A percentile compares a stretch with the other conserved stretches of the same genome.
Evolutionary conservation across 306 rosid species (phyloP).

Genomic region (Styphnolobium japonicum): DNA sequence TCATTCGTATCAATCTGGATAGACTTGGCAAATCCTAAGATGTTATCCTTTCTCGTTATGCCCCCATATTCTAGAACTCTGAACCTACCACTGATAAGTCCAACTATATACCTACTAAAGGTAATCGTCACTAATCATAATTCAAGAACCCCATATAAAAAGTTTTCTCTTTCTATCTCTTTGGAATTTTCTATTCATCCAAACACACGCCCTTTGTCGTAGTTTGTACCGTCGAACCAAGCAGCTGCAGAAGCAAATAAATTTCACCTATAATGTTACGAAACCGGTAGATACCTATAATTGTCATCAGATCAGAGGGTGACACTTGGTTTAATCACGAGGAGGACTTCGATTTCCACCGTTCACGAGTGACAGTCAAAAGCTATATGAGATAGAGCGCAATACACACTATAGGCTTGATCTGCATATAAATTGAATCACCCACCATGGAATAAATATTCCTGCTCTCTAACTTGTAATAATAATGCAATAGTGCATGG

Average conservation of each 20-base stretch:
- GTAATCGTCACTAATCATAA: not conserved
- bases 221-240: not conserved
- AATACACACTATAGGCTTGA: not conserved
- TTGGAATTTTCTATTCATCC: not conserved
- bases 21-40: constrained; percentile 9
- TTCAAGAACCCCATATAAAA: not conserved
- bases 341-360: constrained; percentile 24
- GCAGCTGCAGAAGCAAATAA: not conserved
- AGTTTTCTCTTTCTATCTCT: not conserved
- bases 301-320: constrained; percentile 10
- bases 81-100: constrained; percentile 29
- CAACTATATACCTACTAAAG: not conserved
- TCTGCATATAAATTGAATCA: not conserved
- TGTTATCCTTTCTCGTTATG: constrained; percentile 23
- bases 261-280: not conserved
- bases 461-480: not conserved
- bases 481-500: constrained; percentile 19
- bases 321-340: constrained; percentile 39
- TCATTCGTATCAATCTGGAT: not conserved
- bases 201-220: not conserved
- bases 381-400: constrained; percentile 42
- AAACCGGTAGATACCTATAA: constrained; percentile 35
- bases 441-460: not conserved
- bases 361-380: constrained; percentile 57
- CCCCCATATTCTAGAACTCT: constrained; percentile 20